Conservation (phyloP, 2,329 filamentous ascomycete genomes). For the Alternaria sp. region DNA sequence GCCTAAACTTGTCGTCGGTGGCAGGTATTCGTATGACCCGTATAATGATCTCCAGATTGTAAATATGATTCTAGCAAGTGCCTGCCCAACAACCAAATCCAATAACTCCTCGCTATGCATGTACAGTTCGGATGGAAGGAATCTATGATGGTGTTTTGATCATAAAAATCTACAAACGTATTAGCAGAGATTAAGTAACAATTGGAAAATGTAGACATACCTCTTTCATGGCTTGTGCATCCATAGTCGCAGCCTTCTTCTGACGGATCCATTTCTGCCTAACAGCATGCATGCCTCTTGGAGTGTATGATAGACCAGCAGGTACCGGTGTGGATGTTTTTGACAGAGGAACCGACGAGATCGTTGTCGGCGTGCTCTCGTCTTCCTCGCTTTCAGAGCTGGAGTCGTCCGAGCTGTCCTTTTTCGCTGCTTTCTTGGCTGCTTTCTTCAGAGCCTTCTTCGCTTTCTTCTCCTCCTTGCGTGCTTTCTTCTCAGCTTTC, state of each 20-base stretch:
- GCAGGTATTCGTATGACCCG: neutral
- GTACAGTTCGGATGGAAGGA: neutral
- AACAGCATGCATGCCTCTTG: slow-evolving; percentile 74
- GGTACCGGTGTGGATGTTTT: slow-evolving; percentile 57
- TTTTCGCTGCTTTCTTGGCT: slow-evolving; percentile 52
- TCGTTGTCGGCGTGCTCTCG: slow-evolving; percentile 39
- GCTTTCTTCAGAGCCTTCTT: slow-evolving; percentile 61
- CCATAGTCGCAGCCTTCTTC: slow-evolving; percentile 83
- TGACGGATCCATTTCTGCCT: slow-evolving; percentile 86
- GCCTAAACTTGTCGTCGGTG: neutral
- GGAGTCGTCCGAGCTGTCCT: slow-evolving; percentile 31
- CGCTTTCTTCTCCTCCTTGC: slow-evolving; percentile 55
- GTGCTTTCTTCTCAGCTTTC: slow-evolving; percentile 55
- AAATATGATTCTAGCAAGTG: neutral
- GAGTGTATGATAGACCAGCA: slow-evolving; percentile 46
- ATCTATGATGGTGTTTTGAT: slow-evolving; percentile 45
- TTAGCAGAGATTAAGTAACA: slow-evolving; percentile 18
- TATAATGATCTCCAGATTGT: neutral
- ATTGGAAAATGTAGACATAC: slow-evolving; percentile 54
- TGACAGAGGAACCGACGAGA: slow-evolving; percentile 47
- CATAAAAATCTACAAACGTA: slow-evolving; percentile 46
- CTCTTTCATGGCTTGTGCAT: slow-evolving; percentile 86
- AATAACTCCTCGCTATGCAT: slow-evolving; percentile 48
- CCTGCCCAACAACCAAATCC: neutral
- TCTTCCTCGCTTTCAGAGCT: slow-evolving; percentile 42